phyloP scores from a whole-genome alignment of 169 alveolate species.

The Plasmodium sp. region DNA sequence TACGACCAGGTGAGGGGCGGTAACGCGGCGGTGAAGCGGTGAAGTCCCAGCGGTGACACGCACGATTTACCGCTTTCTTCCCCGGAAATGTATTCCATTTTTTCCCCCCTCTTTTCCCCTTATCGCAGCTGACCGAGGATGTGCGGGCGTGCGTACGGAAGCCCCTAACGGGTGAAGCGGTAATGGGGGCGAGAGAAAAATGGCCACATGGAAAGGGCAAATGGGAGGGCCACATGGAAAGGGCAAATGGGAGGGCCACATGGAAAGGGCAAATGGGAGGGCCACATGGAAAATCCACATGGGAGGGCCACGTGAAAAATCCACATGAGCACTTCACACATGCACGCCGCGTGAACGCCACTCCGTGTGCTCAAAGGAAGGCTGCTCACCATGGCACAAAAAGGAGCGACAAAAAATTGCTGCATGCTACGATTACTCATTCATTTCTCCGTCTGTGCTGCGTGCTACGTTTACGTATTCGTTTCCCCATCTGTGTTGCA shows the following conservation, averaged over 20 bases:
- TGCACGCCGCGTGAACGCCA: neutral
- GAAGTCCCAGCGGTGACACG: neutral
- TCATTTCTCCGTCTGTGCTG: neutral
- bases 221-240: neutral
- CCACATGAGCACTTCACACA: neutral
- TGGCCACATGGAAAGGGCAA: neutral
- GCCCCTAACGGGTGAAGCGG: conserved; percentile 31
- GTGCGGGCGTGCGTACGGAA: conserved; percentile 19
- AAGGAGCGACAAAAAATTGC: neutral
- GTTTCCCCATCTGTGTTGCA: no score
- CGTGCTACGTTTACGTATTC: no score
- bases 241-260: neutral
- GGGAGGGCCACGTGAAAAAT: neutral
- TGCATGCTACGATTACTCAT: neutral
- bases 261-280: neutral
- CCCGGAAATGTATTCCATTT: neutral
- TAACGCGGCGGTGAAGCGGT: neutral
- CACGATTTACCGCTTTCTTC: neutral
- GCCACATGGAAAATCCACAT: neutral
- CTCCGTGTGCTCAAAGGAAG: neutral
- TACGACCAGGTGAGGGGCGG: conserved; percentile 26
- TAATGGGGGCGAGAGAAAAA: conserved; percentile 7
- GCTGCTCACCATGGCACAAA: neutral
- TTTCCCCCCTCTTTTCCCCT: neutral
- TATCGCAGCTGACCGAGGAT: conserved; percentile 54